A percentile compares a stretch with the other conserved stretches of the same genome.
Evolutionary conservation across 139 green algal genomes (phyloP).

Genomic region (Picochlorum sp.): DNA sequence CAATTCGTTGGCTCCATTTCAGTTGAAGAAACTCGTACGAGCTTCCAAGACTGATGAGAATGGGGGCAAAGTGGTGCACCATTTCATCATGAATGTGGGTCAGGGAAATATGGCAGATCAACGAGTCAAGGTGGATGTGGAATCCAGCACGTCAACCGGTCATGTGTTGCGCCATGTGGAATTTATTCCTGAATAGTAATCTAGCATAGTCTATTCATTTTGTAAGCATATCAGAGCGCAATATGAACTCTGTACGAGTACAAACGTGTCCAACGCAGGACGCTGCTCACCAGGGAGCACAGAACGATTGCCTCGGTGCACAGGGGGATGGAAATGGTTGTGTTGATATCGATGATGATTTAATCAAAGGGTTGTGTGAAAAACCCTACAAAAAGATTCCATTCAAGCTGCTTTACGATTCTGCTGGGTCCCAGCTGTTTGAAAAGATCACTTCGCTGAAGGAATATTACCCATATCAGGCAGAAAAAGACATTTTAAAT

Average conservation of each 20-base stretch:
- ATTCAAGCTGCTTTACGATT: constrained; percentile 24
- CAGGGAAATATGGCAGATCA: constrained; percentile 34
- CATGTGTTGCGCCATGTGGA: neutral
- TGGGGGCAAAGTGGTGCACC: constrained; percentile 8
- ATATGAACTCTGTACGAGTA: too few species aligned
- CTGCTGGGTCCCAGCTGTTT: constrained; percentile 13
- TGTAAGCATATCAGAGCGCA: too few species aligned
- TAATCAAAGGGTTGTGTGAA: neutral
- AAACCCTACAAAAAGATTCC: constrained; percentile 3
- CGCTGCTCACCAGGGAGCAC: too few species aligned
- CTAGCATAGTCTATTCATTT: too few species aligned
- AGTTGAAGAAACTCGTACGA: constrained; percentile 20
- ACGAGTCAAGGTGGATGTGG: constrained; percentile 8
- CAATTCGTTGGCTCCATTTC: constrained; percentile 34
- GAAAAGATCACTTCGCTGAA: constrained; percentile 9
- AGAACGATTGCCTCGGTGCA: too few species aligned
- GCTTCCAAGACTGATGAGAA: neutral
- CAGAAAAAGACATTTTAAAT: constrained; percentile 16
- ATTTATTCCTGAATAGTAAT: too few species aligned
- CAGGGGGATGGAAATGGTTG: too few species aligned
- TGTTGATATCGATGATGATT: too few species aligned
- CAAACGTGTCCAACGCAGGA: too few species aligned
- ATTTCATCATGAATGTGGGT: constrained; percentile 26
- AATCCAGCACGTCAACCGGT: neutral
- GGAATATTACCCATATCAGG: constrained; percentile 23